phyloP scores from a whole-genome alignment of 345 rosid species.

The Linum usitatissimum region DNA sequence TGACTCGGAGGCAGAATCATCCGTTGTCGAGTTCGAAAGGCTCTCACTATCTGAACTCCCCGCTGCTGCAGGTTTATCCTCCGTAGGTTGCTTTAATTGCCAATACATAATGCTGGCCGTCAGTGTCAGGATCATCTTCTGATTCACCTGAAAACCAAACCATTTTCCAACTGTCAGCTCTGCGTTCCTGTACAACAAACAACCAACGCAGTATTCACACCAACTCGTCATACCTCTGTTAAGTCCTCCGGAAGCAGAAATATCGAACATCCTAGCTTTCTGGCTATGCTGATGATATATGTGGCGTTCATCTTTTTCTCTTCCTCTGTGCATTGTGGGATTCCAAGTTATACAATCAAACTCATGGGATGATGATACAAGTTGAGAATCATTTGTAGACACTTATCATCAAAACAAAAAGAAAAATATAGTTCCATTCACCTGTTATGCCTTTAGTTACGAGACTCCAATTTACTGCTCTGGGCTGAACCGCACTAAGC shows the following conservation, averaged over 20 bases:
- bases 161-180: background rate
- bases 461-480: conserved; percentile 87
- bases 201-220: too few species aligned
- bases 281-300: conserved; percentile 86
- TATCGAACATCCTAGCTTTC: conserved; percentile 92
- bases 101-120: conserved; percentile 92
- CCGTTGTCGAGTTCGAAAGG: conserved; percentile 59
- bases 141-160: conserved; percentile 57
- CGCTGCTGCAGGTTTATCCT: conserved; percentile 39
- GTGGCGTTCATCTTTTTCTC: conserved; percentile 96
- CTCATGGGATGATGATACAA: background rate
- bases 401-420: too few species aligned
- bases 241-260: conserved; percentile 94
- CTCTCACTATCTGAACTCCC: conserved; percentile 64
- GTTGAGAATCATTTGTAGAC: too few species aligned
- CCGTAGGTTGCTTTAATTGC: conserved; percentile 71
- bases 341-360: background rate
- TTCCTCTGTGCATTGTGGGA: conserved; percentile 39
- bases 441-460: conserved; percentile 84
- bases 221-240: conserved; percentile 56
- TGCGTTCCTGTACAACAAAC: too few species aligned
- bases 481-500: conserved; percentile 81
- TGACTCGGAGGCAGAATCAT: conserved; percentile 77
- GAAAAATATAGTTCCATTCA: conserved; percentile 13
- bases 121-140: conserved; percentile 90